These are phyloP conservation scores for Xylaria curta DNA, from an alignment of 495 filamentous ascomycete species.

Conservation along the genomic window DNA sequence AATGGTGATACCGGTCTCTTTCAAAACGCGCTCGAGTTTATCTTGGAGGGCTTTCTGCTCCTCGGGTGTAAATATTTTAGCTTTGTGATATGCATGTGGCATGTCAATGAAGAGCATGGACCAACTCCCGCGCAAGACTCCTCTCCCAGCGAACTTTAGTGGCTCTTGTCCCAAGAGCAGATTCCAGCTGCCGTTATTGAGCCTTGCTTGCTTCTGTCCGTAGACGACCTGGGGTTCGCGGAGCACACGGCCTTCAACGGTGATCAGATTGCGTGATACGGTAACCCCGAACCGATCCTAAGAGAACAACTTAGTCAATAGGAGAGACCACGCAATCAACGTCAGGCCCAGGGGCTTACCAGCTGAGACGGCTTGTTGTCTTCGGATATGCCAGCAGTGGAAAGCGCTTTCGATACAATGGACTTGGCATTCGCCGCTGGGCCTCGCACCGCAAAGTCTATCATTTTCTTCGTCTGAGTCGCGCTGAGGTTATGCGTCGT, in stretches of 20 bases:
- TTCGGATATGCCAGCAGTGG: neutral
- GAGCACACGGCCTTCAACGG: conserved; percentile 64
- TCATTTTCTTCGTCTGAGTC: conserved; percentile 61
- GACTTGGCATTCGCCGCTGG: conserved; percentile 65
- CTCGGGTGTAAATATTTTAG: neutral
- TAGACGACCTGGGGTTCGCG: conserved; percentile 49
- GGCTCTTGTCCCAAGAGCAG: neutral
- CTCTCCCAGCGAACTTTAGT: conserved; percentile 12
- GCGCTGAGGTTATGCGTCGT: conserved; percentile 55
- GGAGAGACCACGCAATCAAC: conserved; percentile 44
- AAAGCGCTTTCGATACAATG: conserved; percentile 48
- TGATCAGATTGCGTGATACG: conserved; percentile 28
- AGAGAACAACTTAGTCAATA: neutral
- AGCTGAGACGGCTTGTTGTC: conserved; percentile 46
- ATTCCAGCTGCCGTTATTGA: conserved; percentile 23
- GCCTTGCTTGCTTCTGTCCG: neutral
- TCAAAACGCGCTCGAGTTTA: conserved; percentile 34
- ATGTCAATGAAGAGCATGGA: neutral
- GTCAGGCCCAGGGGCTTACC: conserved; percentile 46
- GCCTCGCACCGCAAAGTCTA: conserved; percentile 64
- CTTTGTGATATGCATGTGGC: neutral
- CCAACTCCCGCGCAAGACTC: neutral
- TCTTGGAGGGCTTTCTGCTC: conserved; percentile 37
- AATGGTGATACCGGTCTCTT: conserved; percentile 26
- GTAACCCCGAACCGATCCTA: conserved; percentile 2